Evolutionary conservation across 2,329 filamentous ascomycete genomes (phyloP), one percentile per base, ranked within the genome.

Genomic region (Chalara sp.): DNA sequence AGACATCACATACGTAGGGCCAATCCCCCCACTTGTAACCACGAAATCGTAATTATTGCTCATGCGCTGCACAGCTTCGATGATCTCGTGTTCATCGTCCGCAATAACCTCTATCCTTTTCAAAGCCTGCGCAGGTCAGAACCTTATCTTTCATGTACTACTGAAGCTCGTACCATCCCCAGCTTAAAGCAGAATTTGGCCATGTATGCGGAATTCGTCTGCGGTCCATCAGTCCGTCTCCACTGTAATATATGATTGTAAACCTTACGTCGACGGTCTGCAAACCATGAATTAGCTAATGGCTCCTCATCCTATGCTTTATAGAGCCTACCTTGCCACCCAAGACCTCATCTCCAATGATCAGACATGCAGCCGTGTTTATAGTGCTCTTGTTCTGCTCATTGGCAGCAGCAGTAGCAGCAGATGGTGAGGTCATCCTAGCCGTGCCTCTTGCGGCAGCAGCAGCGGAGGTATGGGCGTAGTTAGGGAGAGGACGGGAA

Each of bases 301-400:
- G 66, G 70, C 47, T 31, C 44, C 12, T 40, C 10, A 21, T n/a
- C 29, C 32, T 5, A 11, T 39, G 30, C 13, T 6, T 32, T 32
- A 44, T 21, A 6, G 6, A 30, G 63, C 73, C 57, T 67, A 89
- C 91, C 85, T 97, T 97, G 61, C 93, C 92, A 28, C 90, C 91
- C 4, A 97, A 76, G 5, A 97, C 90, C 69, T 96, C 92, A 70
- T 97, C 92, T n/a, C 92, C 92, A 62, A 99, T 97, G 53, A 99
- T 90, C 57, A 97, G 72, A 68, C 89, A 95, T 51, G 87, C 92
- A 8, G 92, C 93, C 44, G 91, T 96, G 65, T 89, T 84, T 60
- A 97, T 95, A 53, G 79, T 83, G 64, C 83, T 76, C 61, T 78
- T 73, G 62, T 76, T 77, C 56, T 79, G 75, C 63, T 80, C 74